Conservation (phyloP, 352 stramenopile genomes). For the Globisporangium paddicum region DNA sequence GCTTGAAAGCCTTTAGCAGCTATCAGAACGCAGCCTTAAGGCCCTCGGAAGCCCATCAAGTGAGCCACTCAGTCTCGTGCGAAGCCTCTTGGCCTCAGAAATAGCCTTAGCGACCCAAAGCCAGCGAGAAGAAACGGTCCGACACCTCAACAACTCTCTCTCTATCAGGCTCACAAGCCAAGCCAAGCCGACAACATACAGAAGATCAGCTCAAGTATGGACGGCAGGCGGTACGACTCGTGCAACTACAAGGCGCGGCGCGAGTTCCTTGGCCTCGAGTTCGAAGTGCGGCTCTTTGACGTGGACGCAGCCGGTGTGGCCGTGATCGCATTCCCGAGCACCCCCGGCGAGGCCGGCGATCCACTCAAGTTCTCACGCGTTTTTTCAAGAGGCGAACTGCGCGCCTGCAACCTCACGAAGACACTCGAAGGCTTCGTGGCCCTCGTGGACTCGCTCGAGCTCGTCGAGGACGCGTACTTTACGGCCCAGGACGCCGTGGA, state of each 20-base stretch:
- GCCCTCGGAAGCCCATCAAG: not conserved
- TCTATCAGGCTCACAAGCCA: not conserved
- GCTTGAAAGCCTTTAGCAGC: not conserved
- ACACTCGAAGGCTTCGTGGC: conserved; percentile 61
- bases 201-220: conserved; percentile 1
- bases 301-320: conserved; percentile 63
- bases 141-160: not conserved
- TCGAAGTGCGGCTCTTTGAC: conserved; percentile 69
- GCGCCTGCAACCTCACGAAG: conserved; percentile 34
- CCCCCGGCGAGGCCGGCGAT: conserved; percentile 15
- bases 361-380: conserved; percentile 63
- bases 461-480: conserved; percentile 65
- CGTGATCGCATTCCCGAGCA: conserved; percentile 44
- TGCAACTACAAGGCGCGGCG: conserved; percentile 61
- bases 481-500: conserved; percentile 35
- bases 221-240: conserved; percentile 24
- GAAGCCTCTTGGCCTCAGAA: not conserved
- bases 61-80: not conserved
- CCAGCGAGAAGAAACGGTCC: not conserved
- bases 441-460: conserved; percentile 60
- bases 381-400: conserved; percentile 48
- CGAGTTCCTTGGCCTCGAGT: conserved; percentile 55
- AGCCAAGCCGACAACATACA: not conserved
- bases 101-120: not conserved
- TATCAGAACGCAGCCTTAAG: not conserved